phyloP scores from a whole-genome alignment of 2,329 filamentous ascomycete species.

The Penicillium occitanis region DNA sequence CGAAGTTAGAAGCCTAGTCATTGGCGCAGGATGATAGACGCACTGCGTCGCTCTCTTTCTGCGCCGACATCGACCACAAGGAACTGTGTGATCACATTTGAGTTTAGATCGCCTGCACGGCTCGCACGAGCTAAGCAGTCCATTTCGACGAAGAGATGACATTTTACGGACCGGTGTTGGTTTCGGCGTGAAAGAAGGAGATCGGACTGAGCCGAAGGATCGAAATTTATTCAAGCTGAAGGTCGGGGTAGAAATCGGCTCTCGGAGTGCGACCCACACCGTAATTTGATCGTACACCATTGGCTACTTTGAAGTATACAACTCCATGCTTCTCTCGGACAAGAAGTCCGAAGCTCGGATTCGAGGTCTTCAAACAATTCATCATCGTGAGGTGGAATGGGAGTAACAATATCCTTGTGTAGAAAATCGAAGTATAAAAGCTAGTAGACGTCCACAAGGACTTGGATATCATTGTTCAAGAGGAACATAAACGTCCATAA shows the following conservation, averaged over 20 bases:
- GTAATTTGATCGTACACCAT: background rate
- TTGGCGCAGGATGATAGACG: slow-evolving; percentile 21
- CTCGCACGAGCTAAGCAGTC: slow-evolving; percentile 39
- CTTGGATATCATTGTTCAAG: background rate
- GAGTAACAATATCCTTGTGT: background rate
- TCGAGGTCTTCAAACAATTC: background rate
- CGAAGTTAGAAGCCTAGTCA: slow-evolving; percentile 8
- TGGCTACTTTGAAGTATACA: background rate
- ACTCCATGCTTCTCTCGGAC: background rate
- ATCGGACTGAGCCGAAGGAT: background rate
- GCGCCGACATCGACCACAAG: slow-evolving; percentile 26
- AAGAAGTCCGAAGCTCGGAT: background rate
- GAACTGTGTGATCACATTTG: slow-evolving; percentile 37
- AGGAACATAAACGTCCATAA: background rate
- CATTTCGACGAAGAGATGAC: slow-evolving; percentile 32
- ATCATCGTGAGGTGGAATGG: background rate
- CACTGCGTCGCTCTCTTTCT: slow-evolving; percentile 15
- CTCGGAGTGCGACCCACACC: slow-evolving; percentile 17
- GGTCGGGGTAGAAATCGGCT: background rate
- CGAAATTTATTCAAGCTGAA: background rate
- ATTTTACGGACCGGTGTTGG: background rate
- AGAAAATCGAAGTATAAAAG: background rate
- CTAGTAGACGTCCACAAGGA: background rate
- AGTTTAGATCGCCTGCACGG: slow-evolving; percentile 41
- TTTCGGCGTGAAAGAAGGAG: background rate